These are phyloP conservation scores for Salix brachista DNA, from an alignment of 345 rosid species.

Conservation along the genomic window DNA sequence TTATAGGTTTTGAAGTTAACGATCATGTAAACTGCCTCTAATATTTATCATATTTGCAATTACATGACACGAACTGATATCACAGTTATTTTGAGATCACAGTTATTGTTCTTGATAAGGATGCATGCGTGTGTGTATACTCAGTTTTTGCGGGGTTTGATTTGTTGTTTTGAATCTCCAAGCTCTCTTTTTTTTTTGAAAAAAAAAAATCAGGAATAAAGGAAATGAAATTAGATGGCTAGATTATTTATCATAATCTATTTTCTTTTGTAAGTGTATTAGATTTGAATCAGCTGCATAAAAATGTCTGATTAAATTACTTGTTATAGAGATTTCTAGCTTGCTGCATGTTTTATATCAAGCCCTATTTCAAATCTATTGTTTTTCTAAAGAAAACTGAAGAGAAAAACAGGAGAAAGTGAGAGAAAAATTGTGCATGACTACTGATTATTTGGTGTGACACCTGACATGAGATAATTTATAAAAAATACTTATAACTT, in stretches of 20 bases:
- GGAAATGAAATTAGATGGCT: not conserved
- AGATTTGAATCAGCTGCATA: not conserved
- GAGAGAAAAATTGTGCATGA: not conserved
- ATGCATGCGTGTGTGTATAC: too few relatives aligned
- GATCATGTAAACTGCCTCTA: too few relatives aligned
- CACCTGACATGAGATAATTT: not conserved
- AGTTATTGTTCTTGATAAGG: too few relatives aligned
- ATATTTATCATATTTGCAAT: rapidly evolving
- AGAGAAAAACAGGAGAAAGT: not conserved
- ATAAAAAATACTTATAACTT: too few relatives aligned
- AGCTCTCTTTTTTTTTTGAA: not conserved
- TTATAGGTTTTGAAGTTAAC: too few relatives aligned
- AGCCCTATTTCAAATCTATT: not conserved
- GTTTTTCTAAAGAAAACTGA: not conserved
- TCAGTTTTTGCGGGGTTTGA: not conserved
- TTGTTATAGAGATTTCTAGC: not conserved
- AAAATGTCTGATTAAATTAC: not conserved
- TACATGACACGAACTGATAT: too few relatives aligned
- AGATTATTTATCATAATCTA: not conserved
- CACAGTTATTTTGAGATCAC: too few relatives aligned
- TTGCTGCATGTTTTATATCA: not conserved
- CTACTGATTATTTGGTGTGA: not conserved
- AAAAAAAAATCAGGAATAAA: not conserved
- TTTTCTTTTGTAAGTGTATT: not conserved
- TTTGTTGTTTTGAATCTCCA: too few relatives aligned